These are phyloP conservation scores for Darksidea phi DNA, from an alignment of 495 filamentous ascomycete species.

Conservation along the genomic window DNA sequence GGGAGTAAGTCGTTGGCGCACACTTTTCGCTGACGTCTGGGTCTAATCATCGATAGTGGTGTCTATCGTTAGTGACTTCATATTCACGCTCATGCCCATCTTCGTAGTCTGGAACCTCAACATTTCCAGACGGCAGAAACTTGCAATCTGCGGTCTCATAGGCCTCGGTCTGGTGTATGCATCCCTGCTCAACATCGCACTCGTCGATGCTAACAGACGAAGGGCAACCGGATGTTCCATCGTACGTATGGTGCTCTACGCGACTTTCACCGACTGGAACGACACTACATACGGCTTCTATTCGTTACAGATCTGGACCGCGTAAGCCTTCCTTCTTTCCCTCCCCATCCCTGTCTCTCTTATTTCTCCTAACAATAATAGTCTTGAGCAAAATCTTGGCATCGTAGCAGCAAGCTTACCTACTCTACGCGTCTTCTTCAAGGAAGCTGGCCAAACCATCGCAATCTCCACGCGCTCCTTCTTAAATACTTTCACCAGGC, in stretches of 20 bases:
- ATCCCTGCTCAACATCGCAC: background rate
- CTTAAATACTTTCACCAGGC: too few relatives aligned
- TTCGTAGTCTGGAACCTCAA: slow-evolving; percentile 14
- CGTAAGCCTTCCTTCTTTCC: background rate
- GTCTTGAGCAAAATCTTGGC: slow-evolving; percentile 14
- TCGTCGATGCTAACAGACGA: background rate
- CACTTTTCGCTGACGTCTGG: too few relatives aligned
- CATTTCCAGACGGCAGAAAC: slow-evolving; percentile 8
- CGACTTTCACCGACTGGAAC: slow-evolving; percentile 2
- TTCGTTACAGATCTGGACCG: slow-evolving; percentile 13
- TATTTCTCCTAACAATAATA: background rate
- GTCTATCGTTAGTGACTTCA: slow-evolving; percentile 12
- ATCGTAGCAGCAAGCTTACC: slow-evolving; percentile 16
- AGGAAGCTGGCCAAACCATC: background rate
- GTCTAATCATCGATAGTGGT: background rate
- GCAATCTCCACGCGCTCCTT: background rate
- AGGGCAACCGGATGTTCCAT: slow-evolving; percentile 17
- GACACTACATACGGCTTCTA: slow-evolving; percentile 11
- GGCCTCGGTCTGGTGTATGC: slow-evolving; percentile 7
- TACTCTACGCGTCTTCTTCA: slow-evolving; percentile 13
- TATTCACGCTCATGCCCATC: slow-evolving; percentile 5
- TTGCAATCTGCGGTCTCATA: slow-evolving; percentile 3
- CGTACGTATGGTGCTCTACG: slow-evolving; percentile 9
- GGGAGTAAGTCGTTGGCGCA: background rate
- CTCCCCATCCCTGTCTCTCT: background rate